Base-by-base conservation (phyloP, 441 rosid genomes). In the Gossypium davidsonii region DNA sequence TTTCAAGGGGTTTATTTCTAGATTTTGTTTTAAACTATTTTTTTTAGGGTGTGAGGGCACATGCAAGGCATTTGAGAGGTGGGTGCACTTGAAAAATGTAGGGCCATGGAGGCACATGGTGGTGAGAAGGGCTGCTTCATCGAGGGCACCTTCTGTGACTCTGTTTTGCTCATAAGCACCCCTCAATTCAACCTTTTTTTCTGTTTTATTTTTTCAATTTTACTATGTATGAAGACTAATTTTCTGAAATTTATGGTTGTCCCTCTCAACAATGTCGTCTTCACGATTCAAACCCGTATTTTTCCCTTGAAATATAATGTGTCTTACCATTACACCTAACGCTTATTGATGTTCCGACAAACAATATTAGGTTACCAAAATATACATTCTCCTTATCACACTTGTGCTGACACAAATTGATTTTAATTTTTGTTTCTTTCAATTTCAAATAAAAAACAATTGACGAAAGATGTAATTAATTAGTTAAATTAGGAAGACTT, bases 91-190 rank as follows among this genome's bases (percentile, higher is more conserved):
- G 37, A 70, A 71, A 31, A 53, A 1, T 56, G 85, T 82, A 75
- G 88, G 84, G 68, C 77, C 84, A 51, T 11, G 0, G 3, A 52
- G 23, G 76, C 87, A 82, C 85, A 82, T 82, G 82, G 82, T n/a
- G 59, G 23, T 42, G 48, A 42, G 34, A 75, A 23, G 58, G 14
- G 44, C 34, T 49, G 25, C 46, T 73, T 66, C 49, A 26, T 67
- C 58, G 67, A 74, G 31, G 53, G 49, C 34, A 58, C 56, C 46
- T 11, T 48, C 25, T 28, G 39, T 26, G 31, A 57, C 49, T 9
- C 49, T 57, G 14, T 48, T 46, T 67, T 67, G 57, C 26, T 46
- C 67, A 46, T 59, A 8, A 20, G 56, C 0, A 15, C 25, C 14
- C 8, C 56, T 60, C 49, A 44, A 10, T 44, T 44, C 3, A 31